Conservation (phyloP, 2,329 filamentous ascomycete genomes). For the Colletotrichum viniferum region DNA sequence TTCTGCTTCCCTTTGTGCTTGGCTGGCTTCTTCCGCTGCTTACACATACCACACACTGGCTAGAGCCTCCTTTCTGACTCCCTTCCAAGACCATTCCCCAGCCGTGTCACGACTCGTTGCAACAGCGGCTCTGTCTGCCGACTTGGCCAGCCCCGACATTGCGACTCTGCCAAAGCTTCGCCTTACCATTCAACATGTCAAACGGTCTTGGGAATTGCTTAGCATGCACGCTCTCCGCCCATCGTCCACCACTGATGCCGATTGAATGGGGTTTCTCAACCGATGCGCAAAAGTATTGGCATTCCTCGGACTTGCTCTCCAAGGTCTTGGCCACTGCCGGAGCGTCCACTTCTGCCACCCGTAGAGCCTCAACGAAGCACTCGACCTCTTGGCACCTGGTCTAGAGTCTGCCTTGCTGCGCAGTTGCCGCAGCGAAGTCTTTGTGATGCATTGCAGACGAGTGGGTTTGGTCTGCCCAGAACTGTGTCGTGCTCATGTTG, state of each 20-base stretch:
- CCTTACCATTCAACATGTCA: constrained; percentile 3
- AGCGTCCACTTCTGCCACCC: background rate
- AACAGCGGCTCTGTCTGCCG: constrained; percentile 7
- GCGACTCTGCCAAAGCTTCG: constrained; percentile 17
- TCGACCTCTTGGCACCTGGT: background rate
- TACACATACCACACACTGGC: background rate
- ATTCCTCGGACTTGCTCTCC: background rate
- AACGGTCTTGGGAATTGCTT: background rate
- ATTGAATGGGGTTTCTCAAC: background rate
- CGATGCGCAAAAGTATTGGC: background rate
- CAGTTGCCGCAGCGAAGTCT: background rate
- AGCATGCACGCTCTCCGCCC: background rate
- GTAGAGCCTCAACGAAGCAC: constrained; percentile 2
- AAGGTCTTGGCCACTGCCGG: constrained; percentile 1
- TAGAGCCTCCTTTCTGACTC: background rate
- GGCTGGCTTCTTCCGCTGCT: background rate
- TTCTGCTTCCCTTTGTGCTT: background rate
- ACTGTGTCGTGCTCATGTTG: background rate
- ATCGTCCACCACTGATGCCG: background rate
- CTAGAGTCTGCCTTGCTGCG: background rate
- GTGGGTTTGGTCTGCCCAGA: background rate
- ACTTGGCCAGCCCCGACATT: constrained; percentile 11
- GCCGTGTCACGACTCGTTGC: background rate
- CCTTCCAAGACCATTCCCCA: background rate
- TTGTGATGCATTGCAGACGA: background rate